These are phyloP conservation scores for Debaryomyces nepalensis DNA, from an alignment of 1,139 yeast species.

Conservation along the genomic window DNA sequence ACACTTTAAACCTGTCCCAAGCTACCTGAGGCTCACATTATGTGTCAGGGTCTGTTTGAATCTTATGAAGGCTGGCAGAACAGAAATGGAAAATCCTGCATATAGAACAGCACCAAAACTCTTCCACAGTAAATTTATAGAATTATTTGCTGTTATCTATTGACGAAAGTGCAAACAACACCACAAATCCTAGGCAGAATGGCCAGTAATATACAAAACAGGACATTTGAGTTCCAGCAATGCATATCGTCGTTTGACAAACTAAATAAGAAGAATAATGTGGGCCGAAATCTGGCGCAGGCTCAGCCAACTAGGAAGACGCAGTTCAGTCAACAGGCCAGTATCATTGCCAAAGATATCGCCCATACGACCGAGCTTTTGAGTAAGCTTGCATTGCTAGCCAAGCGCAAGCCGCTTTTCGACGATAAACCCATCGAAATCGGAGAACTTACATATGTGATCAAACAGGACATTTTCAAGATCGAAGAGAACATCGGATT, in stretches of 20 bases:
- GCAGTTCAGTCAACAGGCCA: conserved; percentile 81
- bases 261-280: conserved; percentile 47
- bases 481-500: conserved; percentile 78
- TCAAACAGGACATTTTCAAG: conserved; percentile 89
- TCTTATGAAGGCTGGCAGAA: conserved; percentile 6
- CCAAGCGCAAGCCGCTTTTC: conserved; percentile 89
- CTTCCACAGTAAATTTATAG: not conserved
- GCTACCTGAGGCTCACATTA: no score
- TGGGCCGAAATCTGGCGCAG: conserved; percentile 12
- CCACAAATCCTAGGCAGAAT: conserved; percentile 5
- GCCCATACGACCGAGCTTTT: conserved; percentile 85
- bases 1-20: no score
- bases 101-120: not conserved
- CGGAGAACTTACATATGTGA: conserved; percentile 87
- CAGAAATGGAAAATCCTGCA: conserved; percentile 3
- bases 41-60: no score
- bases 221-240: conserved; percentile 86
- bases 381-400: conserved; percentile 78
- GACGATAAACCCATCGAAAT: conserved; percentile 95
- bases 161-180: not conserved
- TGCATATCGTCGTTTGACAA: conserved; percentile 75
- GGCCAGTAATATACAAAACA: conserved; percentile 57
- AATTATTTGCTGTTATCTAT: conserved; percentile 12
- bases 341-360: conserved; percentile 85
- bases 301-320: conserved; percentile 42